Conservation (phyloP, 805 yeast genomes). For the Pichia gijzeniarum region DNA sequence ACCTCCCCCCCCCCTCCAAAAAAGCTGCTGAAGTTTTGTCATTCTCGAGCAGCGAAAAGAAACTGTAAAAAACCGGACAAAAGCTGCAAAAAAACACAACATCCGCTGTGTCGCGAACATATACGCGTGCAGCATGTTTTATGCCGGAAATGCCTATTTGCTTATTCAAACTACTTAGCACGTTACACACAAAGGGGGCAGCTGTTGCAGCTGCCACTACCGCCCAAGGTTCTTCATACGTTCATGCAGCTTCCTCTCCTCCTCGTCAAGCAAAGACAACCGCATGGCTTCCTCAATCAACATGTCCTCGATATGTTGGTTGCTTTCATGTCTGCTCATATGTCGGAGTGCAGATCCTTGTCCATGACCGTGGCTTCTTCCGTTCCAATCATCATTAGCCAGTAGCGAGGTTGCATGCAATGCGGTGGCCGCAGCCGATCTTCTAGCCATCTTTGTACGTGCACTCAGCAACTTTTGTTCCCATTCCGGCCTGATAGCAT, state of each 20-base stretch:
- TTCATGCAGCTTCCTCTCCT: constrained; percentile 40
- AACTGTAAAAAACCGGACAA: too few species aligned
- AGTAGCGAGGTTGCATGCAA: constrained; percentile 82
- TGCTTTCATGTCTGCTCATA: constrained; percentile 66
- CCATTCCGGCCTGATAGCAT: constrained; percentile 90
- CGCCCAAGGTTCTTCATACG: constrained; percentile 2
- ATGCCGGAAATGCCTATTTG: too few species aligned
- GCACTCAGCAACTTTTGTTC: constrained; percentile 66
- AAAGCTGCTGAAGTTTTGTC: neutral
- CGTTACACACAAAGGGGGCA: too few species aligned
- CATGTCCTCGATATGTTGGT: constrained; percentile 51
- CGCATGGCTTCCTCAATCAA: constrained; percentile 84
- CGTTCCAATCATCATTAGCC: constrained; percentile 26
- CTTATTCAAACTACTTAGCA: too few species aligned
- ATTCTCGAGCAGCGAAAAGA: neutral
- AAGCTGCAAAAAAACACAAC: too few species aligned
- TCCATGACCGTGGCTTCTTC: constrained; percentile 27
- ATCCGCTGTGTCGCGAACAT: too few species aligned
- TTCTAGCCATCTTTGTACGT: constrained; percentile 67
- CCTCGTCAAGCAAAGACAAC: constrained; percentile 65
- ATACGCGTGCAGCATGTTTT: neutral
- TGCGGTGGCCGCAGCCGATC: constrained; percentile 92
- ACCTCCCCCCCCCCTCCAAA: too few species aligned
- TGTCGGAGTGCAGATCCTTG: too few species aligned
- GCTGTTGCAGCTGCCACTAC: too few species aligned